phyloP scores from a whole-genome alignment of 2,329 filamentous ascomycete genomes.

The Chaetomium globosum region DNA sequence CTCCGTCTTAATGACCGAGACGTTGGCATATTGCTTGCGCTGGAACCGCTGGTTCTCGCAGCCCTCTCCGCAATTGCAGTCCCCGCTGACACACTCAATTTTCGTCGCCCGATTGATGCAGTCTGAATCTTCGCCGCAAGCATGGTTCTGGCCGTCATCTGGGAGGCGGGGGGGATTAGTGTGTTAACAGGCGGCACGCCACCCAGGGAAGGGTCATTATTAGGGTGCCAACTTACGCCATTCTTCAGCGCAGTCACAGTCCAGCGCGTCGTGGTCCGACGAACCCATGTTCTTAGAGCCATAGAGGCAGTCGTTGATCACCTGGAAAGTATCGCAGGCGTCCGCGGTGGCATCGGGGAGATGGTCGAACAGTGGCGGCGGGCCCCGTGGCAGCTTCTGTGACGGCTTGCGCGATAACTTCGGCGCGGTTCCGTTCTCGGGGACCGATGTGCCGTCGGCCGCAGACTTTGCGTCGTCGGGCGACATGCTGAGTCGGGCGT shows the following conservation, averaged over 20 bases:
- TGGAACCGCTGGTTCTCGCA: conserved; percentile 97
- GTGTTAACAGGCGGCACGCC: conserved; percentile 27
- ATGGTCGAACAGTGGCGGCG: conserved; percentile 63
- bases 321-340: conserved; percentile 73
- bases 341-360: conserved; percentile 77
- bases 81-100: conserved; percentile 84
- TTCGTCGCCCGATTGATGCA: conserved; percentile 98
- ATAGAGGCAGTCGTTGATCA: conserved; percentile 85
- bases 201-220: conserved; percentile 17
- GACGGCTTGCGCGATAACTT: conserved; percentile 75
- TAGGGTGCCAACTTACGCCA: conserved; percentile 73
- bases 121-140: conserved; percentile 93
- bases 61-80: conserved; percentile 81
- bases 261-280: conserved; percentile 85
- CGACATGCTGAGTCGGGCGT: conserved; percentile 49
- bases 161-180: conserved; percentile 23
- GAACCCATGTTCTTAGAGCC: conserved; percentile 88
- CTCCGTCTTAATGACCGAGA: conserved; percentile 95
- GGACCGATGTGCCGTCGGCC: conserved; percentile 53
- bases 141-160: conserved; percentile 71
- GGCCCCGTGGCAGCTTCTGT: conserved; percentile 65
- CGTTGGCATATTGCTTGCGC: conserved; percentile 82
- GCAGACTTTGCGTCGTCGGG: conserved; percentile 52
- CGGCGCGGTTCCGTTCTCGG: conserved; percentile 59
- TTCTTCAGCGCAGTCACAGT: conserved; percentile 93